Evolutionary conservation across 306 rosid genomes (phyloP).

Genomic region (Dicorynia guianensis): DNA sequence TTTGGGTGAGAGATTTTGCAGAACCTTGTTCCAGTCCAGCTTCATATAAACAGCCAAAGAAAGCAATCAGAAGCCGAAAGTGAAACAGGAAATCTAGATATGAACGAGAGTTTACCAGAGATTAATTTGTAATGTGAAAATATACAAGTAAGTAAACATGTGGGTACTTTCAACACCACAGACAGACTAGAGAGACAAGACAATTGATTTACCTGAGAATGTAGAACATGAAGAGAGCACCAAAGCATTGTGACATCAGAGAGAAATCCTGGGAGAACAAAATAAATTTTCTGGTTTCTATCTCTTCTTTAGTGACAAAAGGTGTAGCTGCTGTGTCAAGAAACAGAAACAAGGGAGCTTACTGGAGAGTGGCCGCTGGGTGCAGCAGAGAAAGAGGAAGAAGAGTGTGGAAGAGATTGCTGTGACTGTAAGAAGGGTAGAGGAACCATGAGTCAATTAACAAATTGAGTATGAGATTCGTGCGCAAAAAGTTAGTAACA

Average conservation of each 20-base stretch:
- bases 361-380: conserved; percentile 48
- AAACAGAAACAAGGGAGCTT: conserved; percentile 26
- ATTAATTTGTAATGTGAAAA: conserved; percentile 13
- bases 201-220: conserved; percentile 42
- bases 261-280: conserved; percentile 50
- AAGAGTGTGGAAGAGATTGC: conserved; percentile 33
- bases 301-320: conserved; percentile 19
- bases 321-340: conserved; percentile 21
- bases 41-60: conserved; percentile 8
- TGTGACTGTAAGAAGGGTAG: conserved; percentile 40
- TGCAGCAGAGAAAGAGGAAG: conserved; percentile 49
- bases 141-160: neutral
- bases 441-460: conserved; percentile 4
- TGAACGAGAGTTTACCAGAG: neutral
- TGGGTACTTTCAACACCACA: neutral
- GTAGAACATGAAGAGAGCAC: conserved; percentile 45
- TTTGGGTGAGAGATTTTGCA: conserved; percentile 29
- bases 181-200: conserved; percentile 16
- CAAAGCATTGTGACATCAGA: conserved; percentile 46
- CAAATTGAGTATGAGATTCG: neutral
- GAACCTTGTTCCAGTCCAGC: conserved; percentile 36
- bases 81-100: conserved; percentile 5
- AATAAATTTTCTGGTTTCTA: conserved; percentile 18
- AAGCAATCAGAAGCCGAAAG: conserved; percentile 14
- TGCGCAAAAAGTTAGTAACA: neutral